A percentile compares a stretch with the other conserved stretches of the same genome.
phyloP scores from a whole-genome alignment of 768 basidiomycete species.

The Trametes sanguinea region DNA sequence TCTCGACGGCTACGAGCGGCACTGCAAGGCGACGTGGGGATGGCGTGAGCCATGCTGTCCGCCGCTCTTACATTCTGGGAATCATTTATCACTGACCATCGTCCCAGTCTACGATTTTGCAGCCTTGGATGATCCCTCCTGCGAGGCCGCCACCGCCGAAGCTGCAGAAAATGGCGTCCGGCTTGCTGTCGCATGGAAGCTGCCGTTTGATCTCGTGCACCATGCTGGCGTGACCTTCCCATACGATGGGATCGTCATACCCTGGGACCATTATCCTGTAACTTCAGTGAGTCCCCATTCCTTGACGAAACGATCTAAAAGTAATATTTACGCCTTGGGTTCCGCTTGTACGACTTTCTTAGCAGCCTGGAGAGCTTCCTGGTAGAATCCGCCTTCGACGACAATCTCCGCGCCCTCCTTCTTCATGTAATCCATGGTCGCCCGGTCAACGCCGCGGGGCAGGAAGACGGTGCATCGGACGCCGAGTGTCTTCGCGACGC shows the following conservation, averaged over 20 bases:
- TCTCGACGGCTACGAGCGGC: constrained; percentile 67
- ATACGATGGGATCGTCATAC: constrained; percentile 67
- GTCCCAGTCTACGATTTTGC: constrained; percentile 65
- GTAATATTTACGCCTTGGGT: constrained; percentile 51
- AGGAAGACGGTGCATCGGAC: constrained; percentile 70
- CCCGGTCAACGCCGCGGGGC: constrained; percentile 51
- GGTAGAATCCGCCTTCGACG: constrained; percentile 57
- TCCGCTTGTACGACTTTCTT: constrained; percentile 45
- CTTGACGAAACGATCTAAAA: no score
- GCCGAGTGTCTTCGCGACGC: constrained; percentile 55
- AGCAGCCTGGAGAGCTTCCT: constrained; percentile 58
- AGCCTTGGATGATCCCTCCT: constrained; percentile 72
- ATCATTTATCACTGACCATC: constrained; percentile 45
- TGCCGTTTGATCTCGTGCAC: constrained; percentile 62
- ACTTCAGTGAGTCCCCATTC: neutral
- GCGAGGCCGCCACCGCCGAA: constrained; percentile 76
- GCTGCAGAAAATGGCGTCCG: constrained; percentile 75
- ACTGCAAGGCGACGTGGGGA: constrained; percentile 40
- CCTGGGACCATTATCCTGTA: constrained; percentile 67
- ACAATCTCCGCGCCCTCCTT: constrained; percentile 58
- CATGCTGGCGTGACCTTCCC: constrained; percentile 79
- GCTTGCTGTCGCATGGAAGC: constrained; percentile 44
- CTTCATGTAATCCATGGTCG: constrained; percentile 51
- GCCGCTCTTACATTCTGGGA: no score
- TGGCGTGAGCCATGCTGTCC: neutral